Evolutionary conservation across 805 yeast genomes (phyloP).

Genomic region (Yarrowia sp.): DNA sequence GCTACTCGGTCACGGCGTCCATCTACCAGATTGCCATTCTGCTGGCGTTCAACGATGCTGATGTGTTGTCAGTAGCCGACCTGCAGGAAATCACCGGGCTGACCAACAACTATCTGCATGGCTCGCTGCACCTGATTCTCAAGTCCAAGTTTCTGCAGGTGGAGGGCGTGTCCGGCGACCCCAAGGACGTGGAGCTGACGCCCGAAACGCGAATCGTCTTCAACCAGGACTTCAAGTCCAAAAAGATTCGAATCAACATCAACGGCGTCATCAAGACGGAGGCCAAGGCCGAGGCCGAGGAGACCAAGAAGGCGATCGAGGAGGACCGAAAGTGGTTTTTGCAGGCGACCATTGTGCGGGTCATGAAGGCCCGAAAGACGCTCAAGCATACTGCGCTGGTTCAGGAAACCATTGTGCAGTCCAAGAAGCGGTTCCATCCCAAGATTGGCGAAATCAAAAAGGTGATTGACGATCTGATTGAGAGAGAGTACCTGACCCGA

Average conservation of each 20-base stretch:
- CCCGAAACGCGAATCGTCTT: slow-evolving; percentile 63
- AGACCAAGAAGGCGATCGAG: slow-evolving; percentile 73
- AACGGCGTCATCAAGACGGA: slow-evolving; percentile 54
- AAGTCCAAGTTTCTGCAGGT: slow-evolving; percentile 73
- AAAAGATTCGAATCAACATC: slow-evolving; percentile 79
- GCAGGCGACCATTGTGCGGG: slow-evolving; percentile 91
- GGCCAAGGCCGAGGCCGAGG: slow-evolving; percentile 65
- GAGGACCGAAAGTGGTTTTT: slow-evolving; percentile 82
- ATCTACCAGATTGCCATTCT: slow-evolving; percentile 84
- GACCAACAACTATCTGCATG: slow-evolving; percentile 60
- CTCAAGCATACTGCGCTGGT: slow-evolving; percentile 75
- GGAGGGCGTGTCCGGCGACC: slow-evolving; percentile 50
- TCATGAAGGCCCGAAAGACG: slow-evolving; percentile 89
- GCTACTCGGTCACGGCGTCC: slow-evolving; percentile 63
- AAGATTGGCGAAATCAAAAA: slow-evolving; percentile 80
- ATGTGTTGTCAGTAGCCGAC: slow-evolving; percentile 55
- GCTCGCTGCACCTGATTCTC: slow-evolving; percentile 74
- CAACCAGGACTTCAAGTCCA: slow-evolving; percentile 77
- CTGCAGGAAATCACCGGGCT: slow-evolving; percentile 67
- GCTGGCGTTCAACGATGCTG: slow-evolving; percentile 73
- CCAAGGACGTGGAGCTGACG: slow-evolving; percentile 7
- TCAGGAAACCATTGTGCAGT: slow-evolving; percentile 83
- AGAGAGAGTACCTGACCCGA: slow-evolving; percentile 79
- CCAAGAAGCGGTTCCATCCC: slow-evolving; percentile 79
- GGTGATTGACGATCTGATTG: slow-evolving; percentile 80